These are phyloP conservation scores for Aspergillus calidoustus DNA, from an alignment of 2,329 filamentous ascomycete genomes.

Conservation along the genomic window DNA sequence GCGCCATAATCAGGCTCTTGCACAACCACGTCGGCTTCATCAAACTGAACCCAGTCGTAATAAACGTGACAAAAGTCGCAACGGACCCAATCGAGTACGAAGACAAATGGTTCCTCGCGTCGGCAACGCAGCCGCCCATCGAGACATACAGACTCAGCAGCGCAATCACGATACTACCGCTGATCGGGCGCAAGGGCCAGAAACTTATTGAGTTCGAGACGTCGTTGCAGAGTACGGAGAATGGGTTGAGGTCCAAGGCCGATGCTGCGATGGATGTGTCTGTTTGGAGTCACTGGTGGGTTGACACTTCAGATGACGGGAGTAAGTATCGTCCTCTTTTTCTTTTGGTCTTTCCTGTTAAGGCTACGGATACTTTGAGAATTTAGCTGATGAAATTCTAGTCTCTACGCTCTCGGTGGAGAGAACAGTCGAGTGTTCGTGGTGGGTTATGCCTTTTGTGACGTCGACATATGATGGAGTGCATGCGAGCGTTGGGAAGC, in stretches of 20 bases:
- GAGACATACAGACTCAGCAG: background rate
- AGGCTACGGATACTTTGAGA: too few relatives aligned
- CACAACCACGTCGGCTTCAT: constrained; percentile 1
- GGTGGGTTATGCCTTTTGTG: background rate
- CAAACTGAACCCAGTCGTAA: background rate
- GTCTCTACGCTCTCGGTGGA: background rate
- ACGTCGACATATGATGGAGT: background rate
- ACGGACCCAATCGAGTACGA: background rate
- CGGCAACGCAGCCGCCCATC: background rate
- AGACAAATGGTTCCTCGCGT: background rate
- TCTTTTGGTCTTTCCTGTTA: too few relatives aligned
- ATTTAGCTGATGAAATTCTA: too few relatives aligned
- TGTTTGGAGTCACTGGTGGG: background rate
- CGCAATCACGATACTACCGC: background rate
- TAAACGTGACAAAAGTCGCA: background rate
- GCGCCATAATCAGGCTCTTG: background rate
- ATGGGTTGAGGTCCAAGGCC: background rate
- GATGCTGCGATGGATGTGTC: background rate
- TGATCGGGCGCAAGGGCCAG: background rate
- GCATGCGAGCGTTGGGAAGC: background rate
- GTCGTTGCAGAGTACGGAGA: background rate
- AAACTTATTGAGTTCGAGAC: background rate
- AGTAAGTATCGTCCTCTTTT: too few relatives aligned
- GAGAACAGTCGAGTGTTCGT: background rate
- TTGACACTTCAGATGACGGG: background rate